Evolutionary conservation across 495 filamentous ascomycete genomes (phyloP).

Genomic region (Penicillium mononematosum): DNA sequence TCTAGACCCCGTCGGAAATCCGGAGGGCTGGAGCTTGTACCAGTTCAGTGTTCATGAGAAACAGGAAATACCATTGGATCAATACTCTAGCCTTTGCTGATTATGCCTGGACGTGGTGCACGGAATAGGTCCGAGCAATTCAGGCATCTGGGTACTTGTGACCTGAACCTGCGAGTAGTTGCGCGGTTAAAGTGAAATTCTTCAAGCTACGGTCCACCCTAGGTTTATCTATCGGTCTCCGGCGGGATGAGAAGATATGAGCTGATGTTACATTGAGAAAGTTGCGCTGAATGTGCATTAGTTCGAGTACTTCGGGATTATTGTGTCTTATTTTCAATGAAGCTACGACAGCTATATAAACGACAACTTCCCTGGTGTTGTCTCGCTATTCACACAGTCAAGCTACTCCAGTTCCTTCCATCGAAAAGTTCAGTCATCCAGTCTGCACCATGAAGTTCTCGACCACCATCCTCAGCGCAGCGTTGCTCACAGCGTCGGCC

Average conservation of each 20-base stretch:
- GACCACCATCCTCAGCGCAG: constrained; percentile 17
- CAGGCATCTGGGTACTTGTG: neutral
- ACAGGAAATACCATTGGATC: neutral
- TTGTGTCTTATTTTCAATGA: neutral
- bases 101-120: too few species aligned
- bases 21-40: neutral
- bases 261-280: constrained; percentile 2
- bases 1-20: constrained; percentile 1
- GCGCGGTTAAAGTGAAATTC: neutral
- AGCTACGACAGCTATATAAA: neutral
- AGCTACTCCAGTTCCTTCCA: neutral
- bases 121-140: neutral
- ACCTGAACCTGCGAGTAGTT: neutral
- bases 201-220: neutral
- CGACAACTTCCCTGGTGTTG: neutral
- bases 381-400: neutral
- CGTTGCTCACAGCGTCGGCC: constrained; percentile 25
- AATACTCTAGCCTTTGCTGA: neutral
- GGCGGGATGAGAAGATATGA: constrained; percentile 1
- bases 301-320: neutral
- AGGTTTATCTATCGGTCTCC: neutral
- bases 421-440: neutral
- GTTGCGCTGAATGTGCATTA: neutral
- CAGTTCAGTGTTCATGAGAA: neutral
- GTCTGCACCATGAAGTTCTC: constrained; percentile 32